Percentiles rank a stretch among this genome's conserved stretches.
Conservation (phyloP, 805 yeast species). For the Ogataea nitratoaversa region DNA sequence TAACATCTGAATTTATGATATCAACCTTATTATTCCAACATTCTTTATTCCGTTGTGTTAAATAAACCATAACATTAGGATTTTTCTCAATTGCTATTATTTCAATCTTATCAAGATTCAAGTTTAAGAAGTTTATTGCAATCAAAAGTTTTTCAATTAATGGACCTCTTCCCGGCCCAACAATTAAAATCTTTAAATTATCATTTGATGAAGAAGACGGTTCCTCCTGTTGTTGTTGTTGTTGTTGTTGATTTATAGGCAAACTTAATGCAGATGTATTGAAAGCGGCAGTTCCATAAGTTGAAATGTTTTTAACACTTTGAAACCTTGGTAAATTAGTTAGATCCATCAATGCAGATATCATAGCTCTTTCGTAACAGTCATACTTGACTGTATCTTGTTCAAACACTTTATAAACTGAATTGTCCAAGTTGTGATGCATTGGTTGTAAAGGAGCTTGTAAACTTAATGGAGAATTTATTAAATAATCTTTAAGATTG, state of each 20-base stretch:
- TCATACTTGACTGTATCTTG: constrained; percentile 65
- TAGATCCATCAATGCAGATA: constrained; percentile 44
- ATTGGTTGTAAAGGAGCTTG: constrained; percentile 72
- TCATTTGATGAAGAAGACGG: constrained; percentile 3
- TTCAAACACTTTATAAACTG: constrained; percentile 68
- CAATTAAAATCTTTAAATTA: constrained; percentile 45
- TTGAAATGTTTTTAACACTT: constrained; percentile 14
- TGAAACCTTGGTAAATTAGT: constrained; percentile 17
- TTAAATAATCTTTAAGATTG: constrained; percentile 6
- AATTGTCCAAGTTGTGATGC: constrained; percentile 48
- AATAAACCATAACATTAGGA: constrained; percentile 48
- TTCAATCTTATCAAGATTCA: constrained; percentile 22
- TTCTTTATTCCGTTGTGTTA: constrained; percentile 44
- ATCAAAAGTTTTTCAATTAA: constrained; percentile 52
- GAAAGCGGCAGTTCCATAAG: constrained; percentile 16
- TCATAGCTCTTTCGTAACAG: constrained; percentile 62
- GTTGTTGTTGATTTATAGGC: constrained; percentile 2
- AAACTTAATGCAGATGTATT: constrained; percentile 20
- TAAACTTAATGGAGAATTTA: constrained; percentile 17
- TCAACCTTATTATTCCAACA: constrained; percentile 52
- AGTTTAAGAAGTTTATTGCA: constrained; percentile 34
- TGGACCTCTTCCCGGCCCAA: constrained; percentile 91
- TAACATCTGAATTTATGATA: constrained; percentile 55
- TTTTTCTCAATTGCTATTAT: constrained; percentile 72
- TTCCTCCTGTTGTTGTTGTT: not conserved